These are phyloP conservation scores for Vicia villosa DNA, from an alignment of 306 rosid genomes.

Conservation along the genomic window DNA sequence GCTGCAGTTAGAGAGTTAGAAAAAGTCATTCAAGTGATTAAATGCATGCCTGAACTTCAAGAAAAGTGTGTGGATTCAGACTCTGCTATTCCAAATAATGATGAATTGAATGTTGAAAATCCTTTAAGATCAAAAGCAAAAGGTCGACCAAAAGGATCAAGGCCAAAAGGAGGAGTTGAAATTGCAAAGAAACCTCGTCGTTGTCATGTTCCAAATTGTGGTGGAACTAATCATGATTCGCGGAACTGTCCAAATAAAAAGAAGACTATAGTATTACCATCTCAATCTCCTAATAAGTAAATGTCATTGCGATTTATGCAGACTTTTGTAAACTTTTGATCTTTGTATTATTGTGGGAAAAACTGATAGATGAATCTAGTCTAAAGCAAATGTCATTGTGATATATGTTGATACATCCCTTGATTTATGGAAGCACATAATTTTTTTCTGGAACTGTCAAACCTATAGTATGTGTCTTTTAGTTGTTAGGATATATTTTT, in stretches of 20 bases:
- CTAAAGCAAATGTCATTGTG: too few species aligned
- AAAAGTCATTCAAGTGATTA: too few species aligned
- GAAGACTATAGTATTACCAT: background rate
- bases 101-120: background rate
- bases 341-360: too few species aligned
- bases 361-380: too few species aligned
- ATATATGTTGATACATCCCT: too few species aligned
- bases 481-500: too few species aligned
- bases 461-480: too few species aligned
- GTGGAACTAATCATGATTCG: background rate
- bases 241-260: background rate
- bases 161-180: background rate
- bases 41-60: too few species aligned
- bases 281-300: background rate
- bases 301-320: background rate
- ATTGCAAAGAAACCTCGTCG: background rate
- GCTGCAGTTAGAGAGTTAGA: too few species aligned
- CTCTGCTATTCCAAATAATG: background rate
- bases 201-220: background rate
- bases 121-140: background rate
- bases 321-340: too few species aligned
- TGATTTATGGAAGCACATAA: too few species aligned
- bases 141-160: constrained; percentile 1
- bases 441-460: too few species aligned
- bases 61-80: background rate